Evolutionary conservation across 2,329 filamentous ascomycete species (phyloP).

Genomic region (Drechmeria coniospora): DNA sequence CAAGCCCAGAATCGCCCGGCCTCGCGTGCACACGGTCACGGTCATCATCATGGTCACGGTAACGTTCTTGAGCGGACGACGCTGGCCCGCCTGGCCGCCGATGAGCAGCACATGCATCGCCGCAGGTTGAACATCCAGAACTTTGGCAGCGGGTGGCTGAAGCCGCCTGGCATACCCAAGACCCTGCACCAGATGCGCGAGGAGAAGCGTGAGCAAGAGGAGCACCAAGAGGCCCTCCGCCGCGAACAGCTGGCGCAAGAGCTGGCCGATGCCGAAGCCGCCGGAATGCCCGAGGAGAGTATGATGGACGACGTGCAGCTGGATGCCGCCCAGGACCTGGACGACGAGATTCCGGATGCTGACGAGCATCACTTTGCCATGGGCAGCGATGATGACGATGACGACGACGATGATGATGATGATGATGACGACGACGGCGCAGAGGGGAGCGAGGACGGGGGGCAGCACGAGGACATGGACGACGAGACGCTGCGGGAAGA

Average conservation of each 20-base stretch:
- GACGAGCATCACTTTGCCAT: conserved; percentile 36
- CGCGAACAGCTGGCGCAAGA: conserved; percentile 59
- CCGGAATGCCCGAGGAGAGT: conserved; percentile 21
- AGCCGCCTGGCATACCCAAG: conserved; percentile 75
- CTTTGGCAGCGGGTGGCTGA: conserved; percentile 82
- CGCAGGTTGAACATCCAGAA: conserved; percentile 71
- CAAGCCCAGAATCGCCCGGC: too few relatives aligned
- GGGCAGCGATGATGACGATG: conserved; percentile 25
- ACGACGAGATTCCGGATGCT: conserved; percentile 59
- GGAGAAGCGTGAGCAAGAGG: conserved; percentile 75
- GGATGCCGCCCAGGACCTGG: conserved; percentile 44
- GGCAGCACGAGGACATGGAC: conserved; percentile 23
- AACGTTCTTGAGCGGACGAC: conserved; percentile 40
- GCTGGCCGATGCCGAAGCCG: conserved; percentile 49
- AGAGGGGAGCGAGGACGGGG: conserved; percentile 24
- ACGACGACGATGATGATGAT: conserved; percentile 24
- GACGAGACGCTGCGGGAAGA: conserved; percentile 26
- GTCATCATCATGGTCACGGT: too few relatives aligned
- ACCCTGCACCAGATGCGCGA: conserved; percentile 82
- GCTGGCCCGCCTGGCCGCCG: conserved; percentile 54
- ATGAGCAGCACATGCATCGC: conserved; percentile 62
- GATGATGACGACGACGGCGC: conserved; percentile 23
- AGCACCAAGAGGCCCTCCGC: conserved; percentile 61
- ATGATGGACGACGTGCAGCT: conserved; percentile 42
- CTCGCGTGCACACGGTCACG: conserved; percentile 22